Percentiles rank a stretch among this genome's conserved stretches.
phyloP scores from a whole-genome alignment of 23 red algal species.

The Chondrus crispus region DNA sequence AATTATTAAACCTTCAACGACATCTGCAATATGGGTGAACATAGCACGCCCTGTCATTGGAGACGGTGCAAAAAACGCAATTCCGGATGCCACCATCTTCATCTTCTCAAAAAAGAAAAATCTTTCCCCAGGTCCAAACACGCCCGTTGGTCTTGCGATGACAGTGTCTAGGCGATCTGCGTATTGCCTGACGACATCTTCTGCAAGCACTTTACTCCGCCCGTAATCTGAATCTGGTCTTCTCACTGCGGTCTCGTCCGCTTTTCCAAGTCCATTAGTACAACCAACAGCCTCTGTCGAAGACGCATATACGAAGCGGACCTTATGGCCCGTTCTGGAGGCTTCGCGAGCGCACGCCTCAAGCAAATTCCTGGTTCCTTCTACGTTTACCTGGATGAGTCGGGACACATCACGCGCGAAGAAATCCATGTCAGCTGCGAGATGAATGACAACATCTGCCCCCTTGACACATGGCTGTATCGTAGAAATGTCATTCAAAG shows the following conservation, averaged over 20 bases:
- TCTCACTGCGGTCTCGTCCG: conserved; percentile 8
- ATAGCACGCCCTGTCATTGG: conserved; percentile 43
- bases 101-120: conserved; percentile 68
- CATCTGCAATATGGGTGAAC: conserved; percentile 53
- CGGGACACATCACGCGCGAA: conserved; percentile 8
- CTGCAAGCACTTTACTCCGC: conserved; percentile 9
- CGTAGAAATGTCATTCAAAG: conserved; percentile 1
- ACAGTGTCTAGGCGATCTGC: conserved; percentile 15
- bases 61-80: conserved; percentile 30
- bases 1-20: conserved; percentile 26
- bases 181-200: conserved; percentile 32
- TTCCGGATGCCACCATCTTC: conserved; percentile 40
- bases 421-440: conserved; percentile 69
- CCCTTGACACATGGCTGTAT: conserved; percentile 10
- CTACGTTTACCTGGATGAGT: neutral
- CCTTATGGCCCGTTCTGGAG: neutral
- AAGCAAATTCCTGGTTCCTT: conserved; percentile 33
- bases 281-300: conserved; percentile 56
- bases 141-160: conserved; percentile 52
- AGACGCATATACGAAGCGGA: conserved; percentile 66
- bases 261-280: conserved; percentile 16
- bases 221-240: conserved; percentile 49
- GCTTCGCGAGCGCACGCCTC: conserved; percentile 34
- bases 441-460: conserved; percentile 51
- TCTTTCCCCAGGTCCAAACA: conserved; percentile 49